Percentiles rank a stretch among this genome's conserved stretches.
phyloP scores from a whole-genome alignment of 2,329 filamentous ascomycete genomes.

The Penicillium sp. region DNA sequence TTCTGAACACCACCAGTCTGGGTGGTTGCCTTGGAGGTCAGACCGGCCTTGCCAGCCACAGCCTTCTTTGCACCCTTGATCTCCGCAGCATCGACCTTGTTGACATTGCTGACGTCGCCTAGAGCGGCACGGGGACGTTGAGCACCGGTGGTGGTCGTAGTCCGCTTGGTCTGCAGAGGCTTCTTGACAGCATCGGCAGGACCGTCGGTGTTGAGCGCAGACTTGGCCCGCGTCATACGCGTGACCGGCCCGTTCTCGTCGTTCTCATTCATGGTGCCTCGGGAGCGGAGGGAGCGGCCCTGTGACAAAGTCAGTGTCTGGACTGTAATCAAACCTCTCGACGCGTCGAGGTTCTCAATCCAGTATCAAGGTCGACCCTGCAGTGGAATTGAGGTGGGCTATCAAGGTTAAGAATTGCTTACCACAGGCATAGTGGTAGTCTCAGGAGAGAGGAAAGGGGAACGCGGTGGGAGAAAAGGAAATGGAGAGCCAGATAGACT shows the following conservation, averaged over 20 bases:
- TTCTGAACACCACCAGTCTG: conserved; percentile 84
- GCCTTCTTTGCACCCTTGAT: conserved; percentile 73
- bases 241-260: conserved; percentile 82
- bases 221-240: conserved; percentile 90
- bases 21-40: conserved; percentile 74
- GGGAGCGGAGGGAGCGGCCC: conserved; percentile 71
- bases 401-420: conserved; percentile 37
- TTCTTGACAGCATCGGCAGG: conserved; percentile 64
- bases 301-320: conserved; percentile 33
- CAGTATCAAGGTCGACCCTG: neutral
- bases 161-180: conserved; percentile 70
- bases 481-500: conserved; percentile 30
- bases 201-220: conserved; percentile 58
- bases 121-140: conserved; percentile 79
- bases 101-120: conserved; percentile 93
- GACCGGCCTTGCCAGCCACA: conserved; percentile 61
- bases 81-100: conserved; percentile 65
- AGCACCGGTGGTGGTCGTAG: conserved; percentile 52
- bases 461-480: conserved; percentile 24
- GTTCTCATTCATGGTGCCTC: conserved; percentile 85
- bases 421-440: conserved; percentile 58
- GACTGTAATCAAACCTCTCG: neutral
- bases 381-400: neutral
- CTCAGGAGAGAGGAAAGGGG: conserved; percentile 28
- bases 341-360: conserved; percentile 24